Percentiles rank a stretch among this genome's conserved stretches.
Evolutionary conservation across 2,329 filamentous ascomycete species (phyloP).

Genomic region (Tothia fuscella): DNA sequence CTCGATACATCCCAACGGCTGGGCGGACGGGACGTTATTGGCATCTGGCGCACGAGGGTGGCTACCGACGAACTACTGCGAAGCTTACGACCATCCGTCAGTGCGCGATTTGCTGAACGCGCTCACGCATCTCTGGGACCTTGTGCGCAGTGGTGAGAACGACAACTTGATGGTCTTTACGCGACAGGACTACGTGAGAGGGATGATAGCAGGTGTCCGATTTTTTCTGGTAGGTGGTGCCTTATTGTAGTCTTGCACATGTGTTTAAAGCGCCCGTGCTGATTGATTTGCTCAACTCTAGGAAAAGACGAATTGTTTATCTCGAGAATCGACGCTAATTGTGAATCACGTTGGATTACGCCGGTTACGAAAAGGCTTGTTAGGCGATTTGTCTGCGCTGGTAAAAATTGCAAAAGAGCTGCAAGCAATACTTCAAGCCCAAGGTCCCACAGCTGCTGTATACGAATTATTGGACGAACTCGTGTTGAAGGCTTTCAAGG

Average conservation of each 20-base stretch:
- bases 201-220: slow-evolving; percentile 84
- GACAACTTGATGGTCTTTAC: slow-evolving; percentile 69
- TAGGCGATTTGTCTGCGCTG: slow-evolving; percentile 79
- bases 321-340: slow-evolving; percentile 64
- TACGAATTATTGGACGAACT: slow-evolving; percentile 82
- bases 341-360: slow-evolving; percentile 65
- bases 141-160: slow-evolving; percentile 65
- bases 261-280: background rate
- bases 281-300: slow-evolving; percentile 23
- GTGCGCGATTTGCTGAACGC: slow-evolving; percentile 78
- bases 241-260: background rate
- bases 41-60: slow-evolving; percentile 80
- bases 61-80: slow-evolving; percentile 97
- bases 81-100: slow-evolving; percentile 79
- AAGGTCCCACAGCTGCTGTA: slow-evolving; percentile 31
- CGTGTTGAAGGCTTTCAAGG: slow-evolving; percentile 85
- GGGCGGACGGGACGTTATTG: slow-evolving; percentile 90
- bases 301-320: slow-evolving; percentile 83
- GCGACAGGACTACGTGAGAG: slow-evolving; percentile 88
- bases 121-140: slow-evolving; percentile 83
- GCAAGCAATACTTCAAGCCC: slow-evolving; percentile 34
- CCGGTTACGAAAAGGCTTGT: slow-evolving; percentile 69
- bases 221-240: slow-evolving; percentile 67
- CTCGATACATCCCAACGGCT: slow-evolving; percentile 94
- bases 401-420: slow-evolving; percentile 82